Percentiles rank a stretch among this genome's conserved stretches.
Evolutionary conservation across 2,329 filamentous ascomycete genomes (phyloP).

Genomic region (Clarireedia monteithiana): DNA sequence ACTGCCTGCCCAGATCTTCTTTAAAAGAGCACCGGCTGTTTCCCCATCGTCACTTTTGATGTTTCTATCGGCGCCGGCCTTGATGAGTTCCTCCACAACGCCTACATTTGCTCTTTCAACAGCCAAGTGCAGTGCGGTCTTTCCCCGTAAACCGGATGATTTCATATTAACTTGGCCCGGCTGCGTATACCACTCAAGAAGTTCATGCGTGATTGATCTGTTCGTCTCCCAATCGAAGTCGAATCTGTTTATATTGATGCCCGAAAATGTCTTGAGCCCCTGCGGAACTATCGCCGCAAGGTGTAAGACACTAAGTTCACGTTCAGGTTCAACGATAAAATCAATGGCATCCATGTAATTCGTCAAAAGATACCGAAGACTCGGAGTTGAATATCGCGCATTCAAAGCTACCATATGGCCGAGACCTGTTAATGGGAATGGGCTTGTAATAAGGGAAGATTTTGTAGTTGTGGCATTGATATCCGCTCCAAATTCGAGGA

Average conservation of each 20-base stretch:
- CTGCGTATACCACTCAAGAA: neutral
- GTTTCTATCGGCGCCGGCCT: neutral
- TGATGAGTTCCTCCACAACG: neutral
- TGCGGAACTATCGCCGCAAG: neutral
- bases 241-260: neutral
- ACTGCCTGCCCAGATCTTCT: neutral
- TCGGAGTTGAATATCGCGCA: neutral
- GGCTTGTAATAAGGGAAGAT: neutral
- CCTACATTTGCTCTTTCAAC: neutral
- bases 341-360: neutral
- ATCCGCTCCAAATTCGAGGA: neutral
- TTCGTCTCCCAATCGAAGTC: neutral
- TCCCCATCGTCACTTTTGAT: neutral
- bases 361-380: neutral
- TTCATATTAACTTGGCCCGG: neutral
- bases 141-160: neutral
- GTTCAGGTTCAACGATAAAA: neutral
- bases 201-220: neutral
- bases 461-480: neutral
- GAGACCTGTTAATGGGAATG: neutral
- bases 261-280: neutral
- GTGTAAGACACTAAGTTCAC: neutral
- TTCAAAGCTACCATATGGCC: neutral
- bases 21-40: neutral
- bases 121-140: conserved; percentile 5